Evolutionary conservation across 345 rosid species (phyloP).

Genomic region (Populus euphratica): DNA sequence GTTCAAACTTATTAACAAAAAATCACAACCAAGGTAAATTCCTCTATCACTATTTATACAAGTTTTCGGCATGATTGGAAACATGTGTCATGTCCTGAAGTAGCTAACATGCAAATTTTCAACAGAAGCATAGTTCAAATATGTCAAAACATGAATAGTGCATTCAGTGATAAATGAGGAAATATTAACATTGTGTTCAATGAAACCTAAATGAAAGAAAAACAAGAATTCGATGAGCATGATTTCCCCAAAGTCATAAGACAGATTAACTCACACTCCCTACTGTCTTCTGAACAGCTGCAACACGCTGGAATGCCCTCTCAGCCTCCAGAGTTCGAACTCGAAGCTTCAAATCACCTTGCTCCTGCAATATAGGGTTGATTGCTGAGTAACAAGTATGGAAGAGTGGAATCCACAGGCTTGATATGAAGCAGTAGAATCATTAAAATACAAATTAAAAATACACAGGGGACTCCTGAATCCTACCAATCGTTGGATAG

Average conservation of each 20-base stretch:
- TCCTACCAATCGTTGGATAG: conserved; percentile 77
- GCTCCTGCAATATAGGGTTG: conserved; percentile 55
- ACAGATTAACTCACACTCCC: conserved; percentile 68
- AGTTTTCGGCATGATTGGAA: not conserved
- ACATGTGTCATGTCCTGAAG: not conserved
- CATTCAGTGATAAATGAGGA: not conserved
- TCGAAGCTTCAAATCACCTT: conserved; percentile 96
- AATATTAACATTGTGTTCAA: not conserved
- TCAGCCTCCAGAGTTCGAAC: conserved; percentile 90
- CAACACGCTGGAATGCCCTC: conserved; percentile 95
- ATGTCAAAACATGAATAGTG: not conserved
- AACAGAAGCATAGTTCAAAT: not conserved
- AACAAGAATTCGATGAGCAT: not conserved
- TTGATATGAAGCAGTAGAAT: not conserved
- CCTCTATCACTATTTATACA: not conserved
- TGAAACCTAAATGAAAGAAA: not conserved
- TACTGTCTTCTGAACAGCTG: conserved; percentile 82
- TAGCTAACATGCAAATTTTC: not conserved
- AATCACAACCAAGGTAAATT: not conserved
- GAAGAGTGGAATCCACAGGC: not conserved
- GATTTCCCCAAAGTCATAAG: not conserved
- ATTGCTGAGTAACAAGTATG: not conserved
- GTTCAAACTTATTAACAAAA: not conserved
- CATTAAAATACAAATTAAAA: conserved; percentile 3
- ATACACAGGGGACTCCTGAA: not conserved